These are phyloP conservation scores for Solanum megistacrolobum DNA, from an alignment of 257 asterid species.

Conservation along the genomic window DNA sequence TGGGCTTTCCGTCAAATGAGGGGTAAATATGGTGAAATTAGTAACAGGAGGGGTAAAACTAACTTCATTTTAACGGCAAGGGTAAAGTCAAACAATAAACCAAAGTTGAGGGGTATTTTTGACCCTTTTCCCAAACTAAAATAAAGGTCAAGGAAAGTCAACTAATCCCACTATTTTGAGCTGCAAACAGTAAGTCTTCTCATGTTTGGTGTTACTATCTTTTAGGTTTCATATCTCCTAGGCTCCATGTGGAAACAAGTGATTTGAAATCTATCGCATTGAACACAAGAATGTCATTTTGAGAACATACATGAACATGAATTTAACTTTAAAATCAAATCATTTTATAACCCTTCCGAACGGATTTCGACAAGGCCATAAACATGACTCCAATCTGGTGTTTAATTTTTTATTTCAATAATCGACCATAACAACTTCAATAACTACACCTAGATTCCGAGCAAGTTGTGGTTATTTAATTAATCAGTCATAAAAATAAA, in stretches of 20 bases:
- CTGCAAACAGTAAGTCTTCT: background rate
- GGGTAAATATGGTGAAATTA: too few relatives aligned
- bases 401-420: background rate
- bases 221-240: background rate
- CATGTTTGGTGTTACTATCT: too few relatives aligned
- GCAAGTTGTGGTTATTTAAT: background rate
- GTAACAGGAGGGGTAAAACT: too few relatives aligned
- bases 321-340: background rate
- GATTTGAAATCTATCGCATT: background rate
- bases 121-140: background rate
- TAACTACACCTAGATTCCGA: background rate
- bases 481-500: background rate
- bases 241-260: background rate
- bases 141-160: background rate
- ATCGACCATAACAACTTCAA: background rate
- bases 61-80: too few relatives aligned
- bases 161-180: background rate
- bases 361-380: background rate
- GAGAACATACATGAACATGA: background rate
- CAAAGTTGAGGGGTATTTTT: too few relatives aligned
- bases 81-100: too few relatives aligned
- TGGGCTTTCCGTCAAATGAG: too few relatives aligned
- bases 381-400: background rate
- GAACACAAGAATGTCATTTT: background rate
- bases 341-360: background rate